Conservation (phyloP, 1,284 basidiomycete genomes). For the Neotropicomus parvogracilis region DNA sequence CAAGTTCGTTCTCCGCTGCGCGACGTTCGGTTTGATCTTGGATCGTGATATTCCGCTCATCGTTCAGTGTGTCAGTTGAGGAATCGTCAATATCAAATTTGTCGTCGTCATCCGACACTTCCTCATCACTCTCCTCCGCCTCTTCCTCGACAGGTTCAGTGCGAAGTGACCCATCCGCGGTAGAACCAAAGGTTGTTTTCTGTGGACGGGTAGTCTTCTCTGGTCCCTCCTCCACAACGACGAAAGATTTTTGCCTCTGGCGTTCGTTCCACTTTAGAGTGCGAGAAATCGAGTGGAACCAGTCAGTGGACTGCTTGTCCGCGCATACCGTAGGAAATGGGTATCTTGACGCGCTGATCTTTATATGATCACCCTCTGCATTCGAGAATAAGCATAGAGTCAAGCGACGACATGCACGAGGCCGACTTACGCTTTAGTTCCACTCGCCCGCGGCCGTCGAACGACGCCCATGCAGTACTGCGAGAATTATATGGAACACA, state of each 20-base stretch:
- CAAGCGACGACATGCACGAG: constrained; percentile 3
- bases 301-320: constrained; percentile 95
- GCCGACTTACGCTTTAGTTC: constrained; percentile 84
- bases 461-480: constrained; percentile 98
- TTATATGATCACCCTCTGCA: constrained; percentile 98
- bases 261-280: constrained; percentile 72
- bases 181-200: constrained; percentile 14
- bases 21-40: constrained; percentile 19
- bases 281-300: constrained; percentile 83
- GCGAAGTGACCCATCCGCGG: constrained; percentile 16
- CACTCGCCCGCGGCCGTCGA: constrained; percentile 95
- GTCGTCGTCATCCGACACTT: constrained; percentile 62
- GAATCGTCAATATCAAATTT: constrained; percentile 90
- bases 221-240: constrained; percentile 89
- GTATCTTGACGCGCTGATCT: constrained; percentile 95
- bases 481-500: constrained; percentile 98
- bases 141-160: constrained; percentile 42
- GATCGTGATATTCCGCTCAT: constrained; percentile 29
- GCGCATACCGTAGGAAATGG: constrained; percentile 99
- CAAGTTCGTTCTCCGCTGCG: constrained; percentile 20
- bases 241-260: constrained; percentile 94
- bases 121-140: constrained; percentile 35
- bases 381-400: constrained; percentile 12
- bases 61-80: constrained; percentile 48
- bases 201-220: constrained; percentile 40